Evolutionary conservation across 306 rosid species (phyloP), one percentile per base, ranked within the genome.

Genomic region (Glycine tomentella): DNA sequence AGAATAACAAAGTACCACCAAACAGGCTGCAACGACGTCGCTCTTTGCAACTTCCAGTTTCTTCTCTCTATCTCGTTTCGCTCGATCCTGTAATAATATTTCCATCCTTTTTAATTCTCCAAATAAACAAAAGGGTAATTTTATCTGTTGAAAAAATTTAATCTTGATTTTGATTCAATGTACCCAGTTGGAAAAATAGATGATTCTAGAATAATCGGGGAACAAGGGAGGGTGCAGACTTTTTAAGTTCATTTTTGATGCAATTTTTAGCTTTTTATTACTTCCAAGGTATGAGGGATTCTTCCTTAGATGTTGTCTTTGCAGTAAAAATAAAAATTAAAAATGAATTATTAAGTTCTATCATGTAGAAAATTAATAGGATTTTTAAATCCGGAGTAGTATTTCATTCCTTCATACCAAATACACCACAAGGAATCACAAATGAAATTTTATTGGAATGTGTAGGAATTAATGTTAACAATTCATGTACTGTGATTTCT

Each of bases 81-180:
- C 40, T 46, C 8, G 6, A 72, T 77, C 75, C 70, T 46, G 75
- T 64, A 83, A 25, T 25, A 25, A 83, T 57, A 14, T 72, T 55
- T 13, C 13, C 69, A 69, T 49, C 48, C 45, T 65, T 20, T 68
- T 2, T 13, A 40, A 40, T 45, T 77, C 56, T 52, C 9, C 5
- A 72, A 55, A 46, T 17, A 16, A 42, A 34, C 38, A 5, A 38
- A 38, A 4, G 2, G 52, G n/a, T 12, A 10, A 1, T 66, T 16
- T 14, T 42, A 6, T 34, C 64, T 20, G 17, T 11, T 59, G 1
- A 49, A 58, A 31, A 70, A 48, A 49, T 13, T 51, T 75, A 69
- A 75, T 80, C 38, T 33, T 52, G 58, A 7, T 70, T 63, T 80
- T 55, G 51, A 34, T 81, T 80, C 9, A 7, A 6, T 9, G 20